Percentiles rank a stretch among this genome's conserved stretches.
Conservation (phyloP, 2,329 filamentous ascomycete genomes). For the Zarea fungicola region DNA sequence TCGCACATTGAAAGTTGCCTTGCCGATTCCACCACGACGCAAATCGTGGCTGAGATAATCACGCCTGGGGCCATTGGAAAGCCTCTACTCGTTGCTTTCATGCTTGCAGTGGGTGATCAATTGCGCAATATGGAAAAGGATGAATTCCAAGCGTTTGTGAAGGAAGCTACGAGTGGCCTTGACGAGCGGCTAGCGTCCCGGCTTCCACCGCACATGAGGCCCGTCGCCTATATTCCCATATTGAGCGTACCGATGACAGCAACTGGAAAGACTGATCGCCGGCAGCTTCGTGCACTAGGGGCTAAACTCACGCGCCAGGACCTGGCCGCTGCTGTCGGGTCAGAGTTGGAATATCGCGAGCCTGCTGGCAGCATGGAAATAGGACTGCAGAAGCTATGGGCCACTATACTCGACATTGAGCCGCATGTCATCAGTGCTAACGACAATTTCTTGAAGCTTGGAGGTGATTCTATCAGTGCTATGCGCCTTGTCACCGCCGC, state of each 20-base stretch:
- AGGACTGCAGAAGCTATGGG: conserved; percentile 6
- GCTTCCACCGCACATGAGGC: background rate
- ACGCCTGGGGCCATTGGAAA: background rate
- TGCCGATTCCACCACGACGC: background rate
- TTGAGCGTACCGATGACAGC: background rate
- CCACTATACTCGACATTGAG: conserved; percentile 8
- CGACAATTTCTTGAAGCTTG: conserved; percentile 11
- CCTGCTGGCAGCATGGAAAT: conserved; percentile 6
- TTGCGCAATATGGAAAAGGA: background rate
- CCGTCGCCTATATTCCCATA: background rate
- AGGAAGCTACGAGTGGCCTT: background rate
- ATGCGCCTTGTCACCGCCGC: conserved; percentile 5
- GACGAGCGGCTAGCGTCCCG: background rate
- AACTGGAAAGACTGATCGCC: background rate
- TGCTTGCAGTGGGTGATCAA: background rate
- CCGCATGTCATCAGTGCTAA: conserved; percentile 7
- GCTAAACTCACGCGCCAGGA: background rate
- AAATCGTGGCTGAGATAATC: background rate
- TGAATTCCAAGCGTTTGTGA: background rate
- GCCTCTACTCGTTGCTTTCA: conserved; percentile 9
- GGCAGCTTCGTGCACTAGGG: background rate
- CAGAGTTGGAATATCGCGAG: background rate
- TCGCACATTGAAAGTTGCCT: background rate
- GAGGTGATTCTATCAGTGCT: conserved; percentile 15
- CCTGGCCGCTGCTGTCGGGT: background rate